Percentiles rank a stretch among this genome's conserved stretches.
Evolutionary conservation across 1,284 basidiomycete species (phyloP).

Genomic region (Rhodotorula sp.): DNA sequence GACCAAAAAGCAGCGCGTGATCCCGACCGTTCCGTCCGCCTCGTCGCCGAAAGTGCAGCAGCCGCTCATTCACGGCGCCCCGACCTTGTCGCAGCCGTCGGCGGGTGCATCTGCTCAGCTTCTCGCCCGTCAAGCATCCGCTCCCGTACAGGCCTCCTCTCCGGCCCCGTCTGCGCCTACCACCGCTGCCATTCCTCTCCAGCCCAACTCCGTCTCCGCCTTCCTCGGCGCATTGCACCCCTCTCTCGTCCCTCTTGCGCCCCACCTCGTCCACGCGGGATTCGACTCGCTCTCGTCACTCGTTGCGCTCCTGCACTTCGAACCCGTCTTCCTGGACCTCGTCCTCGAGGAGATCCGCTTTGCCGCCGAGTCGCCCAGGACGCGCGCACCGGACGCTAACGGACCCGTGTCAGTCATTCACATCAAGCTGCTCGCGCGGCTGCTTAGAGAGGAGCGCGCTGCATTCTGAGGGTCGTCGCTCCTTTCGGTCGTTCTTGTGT

Average conservation of each 20-base stretch:
- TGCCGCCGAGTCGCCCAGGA: background rate
- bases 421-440: background rate
- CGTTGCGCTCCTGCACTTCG: background rate
- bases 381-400: no score
- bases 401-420: background rate
- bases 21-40: no score
- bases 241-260: background rate
- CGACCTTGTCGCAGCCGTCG: no score
- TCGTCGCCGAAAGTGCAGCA: no score
- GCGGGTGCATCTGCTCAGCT: no score
- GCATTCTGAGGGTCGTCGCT: no score
- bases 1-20: no score
- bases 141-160: background rate
- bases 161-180: background rate
- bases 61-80: no score
- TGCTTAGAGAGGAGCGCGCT: background rate
- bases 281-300: background rate
- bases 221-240: background rate
- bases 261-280: background rate
- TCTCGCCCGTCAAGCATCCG: background rate
- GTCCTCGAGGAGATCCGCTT: background rate
- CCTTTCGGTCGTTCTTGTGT: no score
- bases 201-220: background rate
- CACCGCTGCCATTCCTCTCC: no score
- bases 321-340: background rate